These are phyloP conservation scores for Scheffersomyces cryptocercus DNA, from an alignment of 1,139 yeast genomes.

Conservation along the genomic window DNA sequence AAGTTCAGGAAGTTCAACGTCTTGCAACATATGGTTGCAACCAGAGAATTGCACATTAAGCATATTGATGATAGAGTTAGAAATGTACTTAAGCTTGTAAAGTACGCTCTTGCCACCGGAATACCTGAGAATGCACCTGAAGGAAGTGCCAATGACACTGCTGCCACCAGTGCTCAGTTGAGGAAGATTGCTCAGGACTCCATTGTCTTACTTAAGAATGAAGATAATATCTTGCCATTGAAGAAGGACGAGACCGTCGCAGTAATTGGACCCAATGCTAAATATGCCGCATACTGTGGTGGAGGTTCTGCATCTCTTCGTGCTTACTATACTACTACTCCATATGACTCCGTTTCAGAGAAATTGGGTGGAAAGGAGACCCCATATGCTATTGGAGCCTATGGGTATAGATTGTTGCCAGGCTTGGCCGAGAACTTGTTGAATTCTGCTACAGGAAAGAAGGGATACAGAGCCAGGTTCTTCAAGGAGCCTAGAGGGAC, in stretches of 20 bases:
- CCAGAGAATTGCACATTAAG: conserved; percentile 9
- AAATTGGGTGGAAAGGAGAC: too few relatives aligned
- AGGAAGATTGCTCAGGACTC: too few relatives aligned
- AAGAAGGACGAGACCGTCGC: conserved; percentile 11
- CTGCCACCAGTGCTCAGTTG: too few relatives aligned
- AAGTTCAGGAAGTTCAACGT: conserved; percentile 4
- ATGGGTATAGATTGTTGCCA: too few relatives aligned
- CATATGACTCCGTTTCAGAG: too few relatives aligned
- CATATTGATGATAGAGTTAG: conserved; percentile 11
- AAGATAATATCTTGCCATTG: conserved; percentile 11
- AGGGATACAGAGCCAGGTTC: too few relatives aligned
- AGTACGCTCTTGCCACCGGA: conserved; percentile 8
- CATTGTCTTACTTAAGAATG: conserved; percentile 7
- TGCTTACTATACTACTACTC: too few relatives aligned
- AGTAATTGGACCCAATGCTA: conserved; percentile 11
- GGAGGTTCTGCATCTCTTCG: conserved; percentile 6
- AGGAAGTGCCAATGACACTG: conserved; percentile 3
- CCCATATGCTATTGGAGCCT: too few relatives aligned
- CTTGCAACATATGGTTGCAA: conserved; percentile 4
- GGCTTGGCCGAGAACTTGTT: too few relatives aligned
- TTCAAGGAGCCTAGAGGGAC: too few relatives aligned
- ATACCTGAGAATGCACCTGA: conserved; percentile 7
- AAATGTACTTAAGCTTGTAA: conserved; percentile 10
- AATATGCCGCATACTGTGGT: conserved; percentile 13
- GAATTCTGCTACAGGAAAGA: too few relatives aligned